phyloP scores from a whole-genome alignment of 495 filamentous ascomycete genomes.

The Tetracladium setigerum region DNA sequence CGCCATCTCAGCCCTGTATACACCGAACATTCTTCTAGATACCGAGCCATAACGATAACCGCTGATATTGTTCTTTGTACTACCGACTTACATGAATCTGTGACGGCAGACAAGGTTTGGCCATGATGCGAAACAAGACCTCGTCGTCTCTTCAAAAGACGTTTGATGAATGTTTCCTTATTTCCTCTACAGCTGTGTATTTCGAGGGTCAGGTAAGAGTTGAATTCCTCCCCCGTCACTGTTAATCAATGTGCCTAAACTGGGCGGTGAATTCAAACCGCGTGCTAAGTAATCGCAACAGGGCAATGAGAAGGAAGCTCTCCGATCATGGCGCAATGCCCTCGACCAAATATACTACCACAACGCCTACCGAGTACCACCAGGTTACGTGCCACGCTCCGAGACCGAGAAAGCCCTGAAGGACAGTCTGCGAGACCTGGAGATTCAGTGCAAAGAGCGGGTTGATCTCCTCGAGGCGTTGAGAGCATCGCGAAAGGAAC shows the following conservation, averaged over 20 bases:
- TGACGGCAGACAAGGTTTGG: too few species aligned
- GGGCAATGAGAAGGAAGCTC: conserved; percentile 89
- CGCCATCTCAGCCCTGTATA: too few species aligned
- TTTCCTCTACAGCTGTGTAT: conserved; percentile 90
- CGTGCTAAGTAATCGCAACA: conserved; percentile 27
- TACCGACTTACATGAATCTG: too few species aligned
- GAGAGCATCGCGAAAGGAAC: conserved; percentile 55
- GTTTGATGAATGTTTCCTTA: conserved; percentile 91
- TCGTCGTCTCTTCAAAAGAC: conserved; percentile 87
- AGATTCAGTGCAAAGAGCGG: conserved; percentile 89
- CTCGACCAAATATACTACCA: conserved; percentile 88
- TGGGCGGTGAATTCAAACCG: too few species aligned
- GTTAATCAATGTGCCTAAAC: too few species aligned
- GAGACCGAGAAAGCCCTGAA: conserved; percentile 82
- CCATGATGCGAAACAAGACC: conserved; percentile 67
- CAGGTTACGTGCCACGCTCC: conserved; percentile 61
- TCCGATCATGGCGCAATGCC: conserved; percentile 85
- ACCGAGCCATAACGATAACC: too few species aligned
- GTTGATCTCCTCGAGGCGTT: conserved; percentile 84
- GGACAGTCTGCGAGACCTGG: conserved; percentile 73
- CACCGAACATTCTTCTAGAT: too few species aligned
- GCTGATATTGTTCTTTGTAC: too few species aligned
- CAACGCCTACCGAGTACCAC: conserved; percentile 65
- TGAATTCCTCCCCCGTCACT: not conserved
- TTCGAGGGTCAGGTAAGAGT: conserved; percentile 76